These are phyloP conservation scores for Penicillium corylophilum DNA, from an alignment of 2,329 filamentous ascomycete species.

Conservation along the genomic window DNA sequence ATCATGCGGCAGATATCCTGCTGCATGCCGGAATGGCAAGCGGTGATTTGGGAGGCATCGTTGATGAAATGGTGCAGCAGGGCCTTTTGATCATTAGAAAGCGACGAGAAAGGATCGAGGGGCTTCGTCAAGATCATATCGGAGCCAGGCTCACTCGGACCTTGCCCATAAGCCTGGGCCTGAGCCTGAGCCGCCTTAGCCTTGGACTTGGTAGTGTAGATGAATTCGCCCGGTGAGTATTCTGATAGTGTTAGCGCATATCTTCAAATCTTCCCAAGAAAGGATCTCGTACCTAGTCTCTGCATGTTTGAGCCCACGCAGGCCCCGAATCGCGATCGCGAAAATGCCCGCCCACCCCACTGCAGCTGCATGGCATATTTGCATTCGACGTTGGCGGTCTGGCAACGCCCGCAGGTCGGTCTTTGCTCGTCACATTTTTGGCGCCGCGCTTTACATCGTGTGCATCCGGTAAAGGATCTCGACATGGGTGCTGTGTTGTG, in stretches of 20 bases:
- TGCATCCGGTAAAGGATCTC: slow-evolving; percentile 46
- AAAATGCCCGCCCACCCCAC: slow-evolving; percentile 45
- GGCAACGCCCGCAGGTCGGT: slow-evolving; percentile 43
- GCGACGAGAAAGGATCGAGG: slow-evolving; percentile 39
- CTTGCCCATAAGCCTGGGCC: slow-evolving; percentile 1
- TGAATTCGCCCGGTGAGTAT: slow-evolving; percentile 42
- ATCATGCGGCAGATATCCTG: slow-evolving; percentile 44
- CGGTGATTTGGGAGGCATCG: slow-evolving; percentile 44
- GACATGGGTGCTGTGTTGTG: slow-evolving; percentile 31
- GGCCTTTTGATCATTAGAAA: slow-evolving; percentile 36
- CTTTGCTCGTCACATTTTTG: slow-evolving; percentile 48
- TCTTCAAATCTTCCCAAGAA: neutral
- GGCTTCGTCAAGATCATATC: slow-evolving; percentile 27
- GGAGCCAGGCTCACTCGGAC: slow-evolving; percentile 12
- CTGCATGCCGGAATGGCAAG: slow-evolving; percentile 43
- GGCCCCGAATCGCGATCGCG: slow-evolving; percentile 39
- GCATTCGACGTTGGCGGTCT: slow-evolving; percentile 37
- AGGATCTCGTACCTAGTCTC: slow-evolving; percentile 30
- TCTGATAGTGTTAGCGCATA: slow-evolving; percentile 22
- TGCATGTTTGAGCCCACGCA: slow-evolving; percentile 38
- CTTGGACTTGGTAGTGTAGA: slow-evolving; percentile 35
- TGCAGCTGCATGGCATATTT: slow-evolving; percentile 44
- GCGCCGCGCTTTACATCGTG: slow-evolving; percentile 45
- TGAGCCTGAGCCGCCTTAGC: slow-evolving; percentile 6
- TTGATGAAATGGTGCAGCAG: slow-evolving; percentile 44